Percentiles rank a stretch among this genome's conserved stretches.
phyloP scores from a whole-genome alignment of 306 rosid genomes.

The Lablab purpureus region DNA sequence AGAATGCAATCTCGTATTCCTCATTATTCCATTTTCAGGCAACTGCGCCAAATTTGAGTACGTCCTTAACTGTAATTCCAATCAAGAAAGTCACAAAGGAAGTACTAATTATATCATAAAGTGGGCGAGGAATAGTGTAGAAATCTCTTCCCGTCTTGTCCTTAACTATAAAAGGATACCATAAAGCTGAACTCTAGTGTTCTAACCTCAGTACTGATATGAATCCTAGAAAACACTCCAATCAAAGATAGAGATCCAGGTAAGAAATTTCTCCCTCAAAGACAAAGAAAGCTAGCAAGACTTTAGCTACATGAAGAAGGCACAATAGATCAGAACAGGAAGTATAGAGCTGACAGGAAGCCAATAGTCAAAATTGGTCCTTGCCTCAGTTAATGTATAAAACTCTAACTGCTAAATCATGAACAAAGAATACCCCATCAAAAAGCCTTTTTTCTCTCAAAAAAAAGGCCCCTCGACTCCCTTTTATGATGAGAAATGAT shows the following conservation, averaged over 20 bases:
- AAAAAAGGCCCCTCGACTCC: not conserved
- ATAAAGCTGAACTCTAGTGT: conserved; percentile 20
- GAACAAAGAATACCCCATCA: not conserved
- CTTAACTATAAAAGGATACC: conserved; percentile 34
- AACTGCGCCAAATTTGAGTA: conserved; percentile 24
- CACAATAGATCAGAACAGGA: conserved; percentile 19
- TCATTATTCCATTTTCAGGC: conserved; percentile 25
- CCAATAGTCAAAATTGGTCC: conserved; percentile 21
- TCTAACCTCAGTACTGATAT: conserved; percentile 9
- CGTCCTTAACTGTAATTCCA: conserved; percentile 23
- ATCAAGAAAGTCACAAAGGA: conserved; percentile 22
- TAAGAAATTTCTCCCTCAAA: conserved; percentile 3
- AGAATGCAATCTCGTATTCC: conserved; percentile 2
- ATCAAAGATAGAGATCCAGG: not conserved
- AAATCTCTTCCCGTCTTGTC: conserved; percentile 1
- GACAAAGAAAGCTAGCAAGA: not conserved
- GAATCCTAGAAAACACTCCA: conserved; percentile 26
- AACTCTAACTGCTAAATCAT: conserved; percentile 19
- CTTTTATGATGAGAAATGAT: not conserved
- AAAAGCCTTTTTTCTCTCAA: not conserved
- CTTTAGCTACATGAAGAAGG: not conserved
- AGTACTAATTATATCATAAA: conserved; percentile 21
- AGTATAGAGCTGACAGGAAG: conserved; percentile 3
- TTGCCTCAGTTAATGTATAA: not conserved
- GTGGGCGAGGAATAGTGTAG: not conserved